Evolutionary conservation across 1,284 basidiomycete genomes (phyloP).

Genomic region (Stygiomarasmius scandens): DNA sequence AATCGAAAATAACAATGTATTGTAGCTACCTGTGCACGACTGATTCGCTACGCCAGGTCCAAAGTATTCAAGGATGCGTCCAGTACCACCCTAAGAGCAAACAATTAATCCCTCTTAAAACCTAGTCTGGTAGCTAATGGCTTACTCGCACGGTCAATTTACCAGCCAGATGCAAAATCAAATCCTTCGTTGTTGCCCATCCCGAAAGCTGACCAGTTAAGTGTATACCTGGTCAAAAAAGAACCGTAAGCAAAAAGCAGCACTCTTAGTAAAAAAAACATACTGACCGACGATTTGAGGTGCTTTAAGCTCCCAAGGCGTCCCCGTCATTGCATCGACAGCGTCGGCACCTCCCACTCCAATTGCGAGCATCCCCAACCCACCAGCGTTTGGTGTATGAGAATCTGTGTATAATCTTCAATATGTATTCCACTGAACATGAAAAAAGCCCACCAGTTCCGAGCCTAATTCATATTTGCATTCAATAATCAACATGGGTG

Average conservation of each 20-base stretch:
- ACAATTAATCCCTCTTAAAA: too few species aligned
- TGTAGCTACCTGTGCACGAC: slow-evolving; percentile 81
- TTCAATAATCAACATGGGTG: too few species aligned
- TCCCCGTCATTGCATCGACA: slow-evolving; percentile 97
- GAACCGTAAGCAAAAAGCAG: not conserved
- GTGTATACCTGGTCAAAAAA: slow-evolving; percentile 61
- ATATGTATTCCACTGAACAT: too few species aligned
- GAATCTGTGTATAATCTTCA: slow-evolving; percentile 63
- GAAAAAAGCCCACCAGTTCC: too few species aligned
- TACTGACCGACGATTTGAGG: slow-evolving; percentile 81
- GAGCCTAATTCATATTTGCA: too few species aligned
- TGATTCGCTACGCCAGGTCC: slow-evolving; percentile 91
- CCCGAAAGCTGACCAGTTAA: slow-evolving; percentile 87
- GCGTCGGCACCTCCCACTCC: slow-evolving; percentile 99
- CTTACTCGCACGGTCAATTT: slow-evolving; percentile 90
- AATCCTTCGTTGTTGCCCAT: slow-evolving; percentile 97
- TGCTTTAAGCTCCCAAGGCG: slow-evolving; percentile 98
- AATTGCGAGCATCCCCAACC: slow-evolving; percentile 96
- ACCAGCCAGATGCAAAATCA: slow-evolving; percentile 94
- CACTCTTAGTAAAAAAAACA: too few species aligned
- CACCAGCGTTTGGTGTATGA: slow-evolving; percentile 98
- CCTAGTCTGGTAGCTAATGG: slow-evolving; percentile 11
- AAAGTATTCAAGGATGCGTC: slow-evolving; percentile 96
- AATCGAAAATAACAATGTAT: slow-evolving; percentile 13
- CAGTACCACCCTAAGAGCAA: slow-evolving; percentile 81